Conservation (phyloP, 2,329 filamentous ascomycete species). For the Penicillium polonicum region DNA sequence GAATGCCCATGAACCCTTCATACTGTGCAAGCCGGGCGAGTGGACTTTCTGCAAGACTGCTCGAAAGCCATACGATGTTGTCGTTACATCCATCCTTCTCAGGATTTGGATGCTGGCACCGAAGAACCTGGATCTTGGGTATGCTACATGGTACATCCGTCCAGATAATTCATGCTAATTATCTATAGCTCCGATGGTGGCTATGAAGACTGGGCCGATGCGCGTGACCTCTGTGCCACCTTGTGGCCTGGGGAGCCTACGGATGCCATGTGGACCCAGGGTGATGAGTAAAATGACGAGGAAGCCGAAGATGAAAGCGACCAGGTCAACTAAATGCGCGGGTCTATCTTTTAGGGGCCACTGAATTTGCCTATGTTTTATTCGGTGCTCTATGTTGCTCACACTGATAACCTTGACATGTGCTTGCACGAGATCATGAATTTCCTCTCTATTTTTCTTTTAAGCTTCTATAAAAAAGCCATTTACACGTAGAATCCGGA, state of each 20-base stretch:
- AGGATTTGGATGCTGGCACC: conserved; percentile 20
- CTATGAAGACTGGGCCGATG: conserved; percentile 5
- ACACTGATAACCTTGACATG: not conserved
- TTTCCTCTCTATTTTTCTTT: not conserved
- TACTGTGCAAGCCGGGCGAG: not conserved
- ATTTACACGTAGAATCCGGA: too few species aligned
- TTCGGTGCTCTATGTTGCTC: too few species aligned
- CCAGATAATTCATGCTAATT: not conserved
- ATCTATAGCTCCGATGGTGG: conserved; percentile 9
- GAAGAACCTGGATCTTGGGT: not conserved
- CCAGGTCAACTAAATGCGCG: not conserved
- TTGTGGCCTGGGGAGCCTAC: conserved; percentile 5
- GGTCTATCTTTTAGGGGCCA: not conserved
- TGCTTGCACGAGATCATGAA: not conserved
- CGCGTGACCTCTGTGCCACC: not conserved
- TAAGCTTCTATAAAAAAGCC: too few species aligned
- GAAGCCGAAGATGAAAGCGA: not conserved
- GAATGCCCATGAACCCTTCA: conserved; percentile 8
- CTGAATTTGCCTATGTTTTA: too few species aligned
- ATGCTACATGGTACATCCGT: not conserved
- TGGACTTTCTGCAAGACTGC: conserved; percentile 17
- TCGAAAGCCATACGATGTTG: conserved; percentile 19
- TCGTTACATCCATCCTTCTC: conserved; percentile 20
- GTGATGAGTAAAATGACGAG: not conserved
- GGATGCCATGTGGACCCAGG: not conserved